phyloP scores from a whole-genome alignment of 805 yeast genomes.

The Torulaspora franciscae region DNA sequence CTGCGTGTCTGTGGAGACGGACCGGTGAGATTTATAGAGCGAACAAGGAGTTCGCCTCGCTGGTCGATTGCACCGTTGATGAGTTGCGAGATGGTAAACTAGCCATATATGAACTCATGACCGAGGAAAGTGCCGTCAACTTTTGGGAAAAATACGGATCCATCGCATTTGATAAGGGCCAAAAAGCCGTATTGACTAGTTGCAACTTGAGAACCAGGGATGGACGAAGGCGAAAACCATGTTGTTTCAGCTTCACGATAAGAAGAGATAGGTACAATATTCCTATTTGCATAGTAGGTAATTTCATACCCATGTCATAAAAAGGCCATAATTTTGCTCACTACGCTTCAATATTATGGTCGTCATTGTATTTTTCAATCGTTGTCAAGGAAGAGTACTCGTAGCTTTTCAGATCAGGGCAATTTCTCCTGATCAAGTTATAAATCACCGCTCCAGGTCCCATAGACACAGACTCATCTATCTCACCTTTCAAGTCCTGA shows the following conservation, averaged over 20 bases:
- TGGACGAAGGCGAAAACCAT: constrained; percentile 71
- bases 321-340: neutral
- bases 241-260: constrained; percentile 92
- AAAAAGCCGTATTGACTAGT: constrained; percentile 89
- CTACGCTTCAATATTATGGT: constrained; percentile 2
- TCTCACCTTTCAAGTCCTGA: constrained; percentile 11
- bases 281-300: constrained; percentile 94
- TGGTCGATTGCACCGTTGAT: constrained; percentile 85
- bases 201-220: constrained; percentile 82
- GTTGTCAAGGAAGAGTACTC: constrained; percentile 29
- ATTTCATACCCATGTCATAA: constrained; percentile 70
- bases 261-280: constrained; percentile 89
- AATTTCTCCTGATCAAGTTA: constrained; percentile 29
- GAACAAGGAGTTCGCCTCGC: constrained; percentile 89
- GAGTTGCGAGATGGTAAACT: constrained; percentile 87
- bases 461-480: constrained; percentile 24
- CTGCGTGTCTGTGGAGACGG: constrained; percentile 95
- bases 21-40: constrained; percentile 96
- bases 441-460: constrained; percentile 35
- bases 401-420: constrained; percentile 18
- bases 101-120: constrained; percentile 90
- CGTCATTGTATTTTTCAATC: constrained; percentile 22
- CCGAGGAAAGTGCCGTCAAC: constrained; percentile 92
- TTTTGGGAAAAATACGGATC: constrained; percentile 98
- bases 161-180: constrained; percentile 92